These are phyloP conservation scores for Aspergillaceae sp. DNA, from an alignment of 2,329 filamentous ascomycete genomes.

Conservation along the genomic window DNA sequence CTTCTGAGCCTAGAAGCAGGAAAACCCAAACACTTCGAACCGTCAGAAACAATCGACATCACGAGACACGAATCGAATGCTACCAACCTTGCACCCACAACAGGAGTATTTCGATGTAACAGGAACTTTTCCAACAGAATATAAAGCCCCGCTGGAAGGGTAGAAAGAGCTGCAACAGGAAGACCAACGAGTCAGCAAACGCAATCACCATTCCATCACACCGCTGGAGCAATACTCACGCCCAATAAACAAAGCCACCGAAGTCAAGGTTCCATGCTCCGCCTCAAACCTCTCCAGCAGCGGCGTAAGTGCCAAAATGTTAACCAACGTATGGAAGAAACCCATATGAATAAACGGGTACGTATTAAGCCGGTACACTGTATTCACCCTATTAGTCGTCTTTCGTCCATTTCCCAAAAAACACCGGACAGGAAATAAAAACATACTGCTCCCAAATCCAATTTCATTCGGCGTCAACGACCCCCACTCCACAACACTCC, in stretches of 20 bases:
- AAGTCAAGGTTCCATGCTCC: constrained; percentile 82
- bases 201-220: neutral
- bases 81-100: constrained; percentile 72
- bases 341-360: constrained; percentile 80
- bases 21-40: constrained; percentile 76
- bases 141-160: constrained; percentile 74
- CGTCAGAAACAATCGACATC: constrained; percentile 7
- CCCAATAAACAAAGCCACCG: constrained; percentile 80
- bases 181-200: constrained; percentile 10
- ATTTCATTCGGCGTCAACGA: constrained; percentile 70
- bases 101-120: constrained; percentile 59
- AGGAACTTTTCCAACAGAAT: constrained; percentile 67
- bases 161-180: constrained; percentile 56
- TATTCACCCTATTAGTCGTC: neutral
- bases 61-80: neutral
- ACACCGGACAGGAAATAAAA: neutral
- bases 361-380: constrained; percentile 88
- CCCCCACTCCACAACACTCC: constrained; percentile 68
- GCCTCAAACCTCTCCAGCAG: constrained; percentile 87
- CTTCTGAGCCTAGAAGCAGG: constrained; percentile 72
- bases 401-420: neutral
- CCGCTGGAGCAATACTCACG: constrained; percentile 51
- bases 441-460: constrained; percentile 60
- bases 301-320: constrained; percentile 72
- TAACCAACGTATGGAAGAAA: constrained; percentile 71